These are phyloP conservation scores for Amanita pallidorosea DNA, from an alignment of 768 basidiomycete genomes.

Conservation along the genomic window DNA sequence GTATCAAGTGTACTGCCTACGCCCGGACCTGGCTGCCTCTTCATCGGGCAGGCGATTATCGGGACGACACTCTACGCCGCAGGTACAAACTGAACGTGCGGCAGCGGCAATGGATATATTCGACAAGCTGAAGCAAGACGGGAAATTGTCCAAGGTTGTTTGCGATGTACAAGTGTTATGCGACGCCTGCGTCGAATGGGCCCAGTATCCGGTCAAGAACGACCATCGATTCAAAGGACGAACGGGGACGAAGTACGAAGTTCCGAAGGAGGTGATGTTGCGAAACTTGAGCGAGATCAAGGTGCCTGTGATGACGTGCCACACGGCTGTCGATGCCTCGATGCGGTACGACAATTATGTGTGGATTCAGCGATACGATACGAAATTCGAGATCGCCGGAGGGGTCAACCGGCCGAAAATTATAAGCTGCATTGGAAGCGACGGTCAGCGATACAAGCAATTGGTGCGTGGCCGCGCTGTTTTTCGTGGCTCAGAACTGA, in stretches of 20 bases:
- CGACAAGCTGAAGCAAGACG: slow-evolving; percentile 35
- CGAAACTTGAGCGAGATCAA: slow-evolving; percentile 37
- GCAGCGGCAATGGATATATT: slow-evolving; percentile 58
- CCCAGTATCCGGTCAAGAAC: slow-evolving; percentile 43
- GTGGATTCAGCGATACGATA: slow-evolving; percentile 57
- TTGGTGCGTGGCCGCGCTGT: slow-evolving; percentile 40
- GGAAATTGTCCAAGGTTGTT: slow-evolving; percentile 26
- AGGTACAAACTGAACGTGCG: slow-evolving; percentile 47
- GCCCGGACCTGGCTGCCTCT: slow-evolving; percentile 17
- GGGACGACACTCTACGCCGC: slow-evolving; percentile 26
- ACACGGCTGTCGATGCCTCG: slow-evolving; percentile 59
- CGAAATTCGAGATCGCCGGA: slow-evolving; percentile 52
- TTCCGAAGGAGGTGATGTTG: slow-evolving; percentile 39
- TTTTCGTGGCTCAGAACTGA: background rate
- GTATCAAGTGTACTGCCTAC: slow-evolving; percentile 80
- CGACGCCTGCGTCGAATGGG: slow-evolving; percentile 63
- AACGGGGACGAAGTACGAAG: slow-evolving; percentile 11
- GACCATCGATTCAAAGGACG: slow-evolving; percentile 11
- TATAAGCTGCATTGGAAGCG: slow-evolving; percentile 51
- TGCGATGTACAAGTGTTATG: slow-evolving; percentile 50
- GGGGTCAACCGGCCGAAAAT: slow-evolving; percentile 84
- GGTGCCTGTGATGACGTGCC: slow-evolving; percentile 79
- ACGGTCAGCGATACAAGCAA: slow-evolving; percentile 63
- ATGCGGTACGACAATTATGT: slow-evolving; percentile 58
- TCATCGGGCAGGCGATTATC: slow-evolving; percentile 31